Percentiles rank a stretch among this genome's conserved stretches.
These are phyloP conservation scores for Taphrina communis DNA, from an alignment of 1,139 yeast species.

Conservation along the genomic window DNA sequence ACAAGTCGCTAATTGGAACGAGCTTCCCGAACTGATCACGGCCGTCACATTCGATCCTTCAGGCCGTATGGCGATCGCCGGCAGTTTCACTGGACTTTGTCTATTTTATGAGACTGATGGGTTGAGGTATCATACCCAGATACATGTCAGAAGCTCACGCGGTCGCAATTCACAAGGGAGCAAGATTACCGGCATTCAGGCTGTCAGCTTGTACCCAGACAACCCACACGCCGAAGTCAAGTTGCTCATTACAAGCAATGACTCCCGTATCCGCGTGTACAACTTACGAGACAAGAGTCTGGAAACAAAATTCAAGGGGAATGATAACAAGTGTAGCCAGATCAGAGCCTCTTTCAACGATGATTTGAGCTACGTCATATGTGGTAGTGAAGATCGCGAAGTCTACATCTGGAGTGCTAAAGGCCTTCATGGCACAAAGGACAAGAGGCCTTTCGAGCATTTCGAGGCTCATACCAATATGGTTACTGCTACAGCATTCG, in stretches of 20 bases:
- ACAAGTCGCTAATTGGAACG: constrained; percentile 58
- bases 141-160: constrained; percentile 57
- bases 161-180: constrained; percentile 52
- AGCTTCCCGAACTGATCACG: constrained; percentile 62
- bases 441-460: constrained; percentile 46
- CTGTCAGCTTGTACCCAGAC: constrained; percentile 46
- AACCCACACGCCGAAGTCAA: constrained; percentile 43
- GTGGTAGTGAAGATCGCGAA: constrained; percentile 58
- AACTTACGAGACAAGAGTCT: constrained; percentile 63
- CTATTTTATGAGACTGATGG: constrained; percentile 70
- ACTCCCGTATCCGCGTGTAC: constrained; percentile 74
- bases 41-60: constrained; percentile 74
- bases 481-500: constrained; percentile 78
- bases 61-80: constrained; percentile 70
- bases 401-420: constrained; percentile 67
- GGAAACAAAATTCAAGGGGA: constrained; percentile 75
- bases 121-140: constrained; percentile 60
- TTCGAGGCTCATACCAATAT: constrained; percentile 73
- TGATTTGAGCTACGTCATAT: constrained; percentile 56
- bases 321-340: constrained; percentile 70
- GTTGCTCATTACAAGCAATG: constrained; percentile 65
- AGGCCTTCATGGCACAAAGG: constrained; percentile 44
- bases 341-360: constrained; percentile 71
- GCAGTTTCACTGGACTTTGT: constrained; percentile 80
- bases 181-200: constrained; percentile 61